Conservation (phyloP, 768 basidiomycete species). For the Hemileccinum rubropunctum region DNA sequence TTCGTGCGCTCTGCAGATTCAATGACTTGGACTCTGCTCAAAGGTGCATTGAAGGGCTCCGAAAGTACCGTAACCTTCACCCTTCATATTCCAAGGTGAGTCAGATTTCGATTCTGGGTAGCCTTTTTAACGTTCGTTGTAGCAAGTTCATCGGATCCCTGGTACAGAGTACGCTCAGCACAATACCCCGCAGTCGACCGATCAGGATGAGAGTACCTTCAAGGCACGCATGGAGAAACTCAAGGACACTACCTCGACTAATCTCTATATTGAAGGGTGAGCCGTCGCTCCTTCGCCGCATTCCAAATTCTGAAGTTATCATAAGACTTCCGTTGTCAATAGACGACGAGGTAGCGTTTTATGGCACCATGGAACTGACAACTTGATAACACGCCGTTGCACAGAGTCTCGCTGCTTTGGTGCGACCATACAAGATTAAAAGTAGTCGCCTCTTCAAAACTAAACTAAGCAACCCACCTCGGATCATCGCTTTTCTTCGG, state of each 20-base stretch:
- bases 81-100: slow-evolving; percentile 83
- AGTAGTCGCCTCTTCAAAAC: slow-evolving; percentile 82
- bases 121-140: slow-evolving; percentile 1
- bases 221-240: slow-evolving; percentile 79
- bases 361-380: neutral
- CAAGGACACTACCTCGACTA: slow-evolving; percentile 64
- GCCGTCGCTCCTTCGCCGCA: slow-evolving; percentile 6
- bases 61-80: slow-evolving; percentile 74
- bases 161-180: slow-evolving; percentile 61
- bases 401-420: slow-evolving; percentile 61
- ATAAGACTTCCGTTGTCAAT: slow-evolving; percentile 64
- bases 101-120: neutral
- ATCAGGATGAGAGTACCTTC: slow-evolving; percentile 46
- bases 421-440: slow-evolving; percentile 69
- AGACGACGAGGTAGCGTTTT: slow-evolving; percentile 51
- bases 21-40: slow-evolving; percentile 64
- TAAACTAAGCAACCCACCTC: slow-evolving; percentile 67
- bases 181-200: slow-evolving; percentile 18
- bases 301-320: neutral
- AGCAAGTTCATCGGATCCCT: slow-evolving; percentile 81
- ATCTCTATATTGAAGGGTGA: slow-evolving; percentile 78
- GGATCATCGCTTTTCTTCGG: slow-evolving; percentile 83
- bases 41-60: slow-evolving; percentile 67
- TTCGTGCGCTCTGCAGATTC: slow-evolving; percentile 47
- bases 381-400: neutral